Base-by-base conservation (phyloP, 2,329 filamentous ascomycete species). In the Exserohilum rostratum region DNA sequence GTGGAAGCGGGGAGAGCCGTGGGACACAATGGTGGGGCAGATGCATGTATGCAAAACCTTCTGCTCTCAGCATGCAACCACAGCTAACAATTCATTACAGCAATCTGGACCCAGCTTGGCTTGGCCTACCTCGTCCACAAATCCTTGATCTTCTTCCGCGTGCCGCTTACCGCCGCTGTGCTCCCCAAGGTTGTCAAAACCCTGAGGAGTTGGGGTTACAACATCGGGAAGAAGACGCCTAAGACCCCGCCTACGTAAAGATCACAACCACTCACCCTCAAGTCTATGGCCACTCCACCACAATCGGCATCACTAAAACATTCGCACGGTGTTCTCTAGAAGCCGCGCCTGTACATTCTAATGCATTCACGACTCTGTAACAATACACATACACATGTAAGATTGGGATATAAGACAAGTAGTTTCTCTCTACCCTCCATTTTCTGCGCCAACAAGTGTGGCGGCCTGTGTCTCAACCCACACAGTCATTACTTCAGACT, bases 81-180 rank as follows among this genome's bases (percentile, higher is more conserved):
- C 42, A 10, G 40, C 63, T 69, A 18, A 71, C 58, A 20, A 17
- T 18, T n/a, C 11, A 44, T 22, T 20, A 31, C 61, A 88, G 86
- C 85, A 67, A 79, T 89, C 46, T 88, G 86, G 85, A 98, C 95
- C 7, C 92, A 97, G 72, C 80, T 99, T 27, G 92, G 91, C 13
- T 83, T 99, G 44, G 95, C 95, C 11, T 99, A 99, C 71, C 93
- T 93, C 25, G 91, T 99, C 54, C 95, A 99, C 82, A 99, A 99
- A 79, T 96, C 90, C 66, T 91, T 98, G 76, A 97, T 99, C 69
- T 96, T 99, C 76, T 76, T 98, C 62, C 86, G 95, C n/a, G 91
- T 99, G 9, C 95, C 95, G 7, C 78, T 98, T 60, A 95, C 95
- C 1, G 92, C 91, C 11, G 93, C 92, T 2, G 83, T 98, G 30